Evolutionary conservation across 2,329 filamentous ascomycete species (phyloP), one percentile per base, ranked within the genome.

Genomic region (Colletotrichum cuscutae): DNA sequence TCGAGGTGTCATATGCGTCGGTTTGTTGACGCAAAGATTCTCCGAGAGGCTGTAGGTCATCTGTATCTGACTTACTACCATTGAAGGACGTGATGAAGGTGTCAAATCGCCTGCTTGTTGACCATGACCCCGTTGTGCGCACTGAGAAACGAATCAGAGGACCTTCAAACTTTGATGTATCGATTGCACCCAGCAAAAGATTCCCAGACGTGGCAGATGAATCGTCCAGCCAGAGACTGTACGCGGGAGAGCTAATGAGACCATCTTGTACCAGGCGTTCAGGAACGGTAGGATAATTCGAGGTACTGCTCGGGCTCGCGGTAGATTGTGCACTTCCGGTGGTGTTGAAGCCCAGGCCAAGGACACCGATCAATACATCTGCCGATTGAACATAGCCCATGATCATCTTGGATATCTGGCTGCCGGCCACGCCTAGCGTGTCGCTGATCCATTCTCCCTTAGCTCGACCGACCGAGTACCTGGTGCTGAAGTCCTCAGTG

Each of bases 261-360:
- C 88, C 89, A 77, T 93, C 87, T 26, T 87, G 79, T 26, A 89
- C 85, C 78, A 96, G 86, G 75, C 90, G 86, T 78, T 91, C 87
- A 19, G 94, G 86, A 26, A 96, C 84, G 78, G 93, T 89, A 6
- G 86, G 83, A 89, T 89, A 22, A 19, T 42, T 19, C 13, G 37
- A 26, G 9, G 37, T 42, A 7, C 0, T 80, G 78, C 5, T 73
- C 8, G 42, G 24, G 24, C 35, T 77, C 2, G 59, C 52, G 13
- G 88, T 61, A 5, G 24, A 28, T 49, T 26, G 52, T 0, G 53
- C n/a, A 52, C 86, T 84, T 71, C 87, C 86, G 75, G 86, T 89
- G 30, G 84, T 79, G 75, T 84, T 83, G 78, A 89, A 91, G 68
- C 89, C 89, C 56, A 92, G 82, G n/a, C 90, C 90, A 79, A 92